Base-by-base conservation (phyloP, 2,329 filamentous ascomycete species). In the Arthrinium puccinioides region DNA sequence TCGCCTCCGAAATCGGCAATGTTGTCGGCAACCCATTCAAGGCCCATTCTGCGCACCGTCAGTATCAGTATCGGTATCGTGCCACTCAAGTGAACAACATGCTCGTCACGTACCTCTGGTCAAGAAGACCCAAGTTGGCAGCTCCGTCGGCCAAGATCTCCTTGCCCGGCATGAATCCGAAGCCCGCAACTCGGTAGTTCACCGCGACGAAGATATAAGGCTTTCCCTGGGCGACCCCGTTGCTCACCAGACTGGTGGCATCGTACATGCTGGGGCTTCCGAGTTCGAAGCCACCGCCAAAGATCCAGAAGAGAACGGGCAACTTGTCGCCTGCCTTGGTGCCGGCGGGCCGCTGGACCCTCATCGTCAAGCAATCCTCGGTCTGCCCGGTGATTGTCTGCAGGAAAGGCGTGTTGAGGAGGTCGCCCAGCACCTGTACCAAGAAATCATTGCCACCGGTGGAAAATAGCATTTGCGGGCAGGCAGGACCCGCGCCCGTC, bases 11-110 rank as follows among this genome's bases (percentile, higher is more conserved):
- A 94, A 0, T 76, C 69, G 1, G 64, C 77, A 39, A 90, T 87
- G 46, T 89, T 87, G 48, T 87, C 82, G 7, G 82, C 77, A 1
- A 86, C 74, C 85, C 85, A 90, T 53, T 88, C 62, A 6, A 90
- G 65, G 0, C 74, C 84, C 45, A 84, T 67, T 23, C 82, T 36
- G 9, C 11, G 11, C 3, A 7, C 2, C 13, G 10, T 36, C 20
- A 36, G 33, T 15, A 28, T n/a, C 3, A 18, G 5, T 25, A n/a
- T n/a, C n/a, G n/a, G n/a, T n/a, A n/a, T n/a, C n/a, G n/a, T n/a
- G n/a, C n/a, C n/a, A n/a, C n/a, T n/a, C n/a, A n/a, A n/a, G n/a
- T n/a, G n/a, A n/a, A n/a, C n/a, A n/a, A n/a, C n/a, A n/a, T n/a
- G n/a, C n/a, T n/a, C n/a, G 21, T 3, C n/a, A 21, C 33, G 14